These are phyloP conservation scores for Globisporangium rhizosaccharum DNA, from an alignment of 352 stramenopile genomes.

Conservation along the genomic window DNA sequence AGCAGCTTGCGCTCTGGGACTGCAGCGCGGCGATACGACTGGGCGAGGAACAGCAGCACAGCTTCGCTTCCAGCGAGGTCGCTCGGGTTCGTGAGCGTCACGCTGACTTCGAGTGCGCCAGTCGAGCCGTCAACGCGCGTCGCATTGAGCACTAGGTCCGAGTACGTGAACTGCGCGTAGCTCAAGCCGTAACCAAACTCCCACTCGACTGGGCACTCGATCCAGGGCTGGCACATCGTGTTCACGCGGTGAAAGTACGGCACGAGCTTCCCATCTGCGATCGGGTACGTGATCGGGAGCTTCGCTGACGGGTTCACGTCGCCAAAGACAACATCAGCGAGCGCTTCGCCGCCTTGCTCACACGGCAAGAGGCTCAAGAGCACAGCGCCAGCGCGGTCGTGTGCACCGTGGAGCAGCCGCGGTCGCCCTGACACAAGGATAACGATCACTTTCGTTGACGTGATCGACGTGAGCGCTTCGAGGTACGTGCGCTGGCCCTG, in stretches of 20 bases:
- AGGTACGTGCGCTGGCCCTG: slow-evolving; percentile 58
- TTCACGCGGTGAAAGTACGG: slow-evolving; percentile 74
- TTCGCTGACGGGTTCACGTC: slow-evolving; percentile 63
- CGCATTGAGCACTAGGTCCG: slow-evolving; percentile 33
- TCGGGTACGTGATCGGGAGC: slow-evolving; percentile 77
- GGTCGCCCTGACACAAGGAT: slow-evolving; percentile 65
- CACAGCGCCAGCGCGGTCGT: slow-evolving; percentile 46
- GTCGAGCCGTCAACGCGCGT: slow-evolving; percentile 21
- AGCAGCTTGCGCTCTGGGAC: slow-evolving; percentile 74
- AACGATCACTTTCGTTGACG: slow-evolving; percentile 61
- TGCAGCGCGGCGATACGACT: slow-evolving; percentile 41
- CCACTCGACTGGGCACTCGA: slow-evolving; percentile 55
- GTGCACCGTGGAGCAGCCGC: slow-evolving; percentile 40
- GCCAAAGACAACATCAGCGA: slow-evolving; percentile 66
- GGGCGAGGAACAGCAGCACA: slow-evolving; percentile 66
- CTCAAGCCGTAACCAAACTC: slow-evolving; percentile 62
- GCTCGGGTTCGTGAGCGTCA: slow-evolving; percentile 70
- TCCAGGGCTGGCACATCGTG: slow-evolving; percentile 42
- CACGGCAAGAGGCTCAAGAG: slow-evolving; percentile 71
- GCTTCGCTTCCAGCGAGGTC: slow-evolving; percentile 40
- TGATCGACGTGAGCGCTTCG: slow-evolving; percentile 38
- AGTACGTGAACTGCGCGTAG: slow-evolving; percentile 65
- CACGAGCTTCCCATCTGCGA: slow-evolving; percentile 32
- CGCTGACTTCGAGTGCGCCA: slow-evolving; percentile 27
- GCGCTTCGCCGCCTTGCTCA: slow-evolving; percentile 67